These are phyloP conservation scores for Geranium incanum DNA, from an alignment of 441 rosid species.

Conservation along the genomic window DNA sequence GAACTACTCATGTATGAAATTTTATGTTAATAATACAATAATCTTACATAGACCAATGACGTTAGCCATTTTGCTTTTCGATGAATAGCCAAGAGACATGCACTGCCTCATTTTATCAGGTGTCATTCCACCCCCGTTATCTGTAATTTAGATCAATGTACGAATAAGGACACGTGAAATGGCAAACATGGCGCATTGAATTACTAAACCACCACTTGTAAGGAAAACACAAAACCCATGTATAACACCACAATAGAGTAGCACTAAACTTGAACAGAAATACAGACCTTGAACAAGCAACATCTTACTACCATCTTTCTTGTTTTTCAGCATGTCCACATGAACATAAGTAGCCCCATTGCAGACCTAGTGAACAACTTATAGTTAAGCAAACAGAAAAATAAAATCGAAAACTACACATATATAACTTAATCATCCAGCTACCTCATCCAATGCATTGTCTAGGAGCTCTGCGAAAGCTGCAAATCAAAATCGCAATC, in stretches of 20 bases:
- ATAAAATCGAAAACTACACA: not conserved
- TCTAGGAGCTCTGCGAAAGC: conserved; percentile 93
- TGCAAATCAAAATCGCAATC: conserved; percentile 27
- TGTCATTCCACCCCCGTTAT: conserved; percentile 90
- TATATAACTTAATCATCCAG: not conserved
- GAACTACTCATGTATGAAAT: not conserved
- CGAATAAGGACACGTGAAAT: not conserved
- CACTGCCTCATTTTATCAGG: conserved; percentile 82
- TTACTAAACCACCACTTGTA: not conserved
- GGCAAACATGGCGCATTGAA: too few species aligned
- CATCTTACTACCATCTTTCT: conserved; percentile 67
- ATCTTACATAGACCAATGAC: conserved; percentile 79
- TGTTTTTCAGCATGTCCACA: conserved; percentile 50
- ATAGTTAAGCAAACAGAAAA: conserved; percentile 8
- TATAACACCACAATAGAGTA: not conserved
- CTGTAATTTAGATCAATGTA: conserved; percentile 34
- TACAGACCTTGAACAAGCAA: conserved; percentile 67
- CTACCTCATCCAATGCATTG: conserved; percentile 85
- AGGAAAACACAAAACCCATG: not conserved
- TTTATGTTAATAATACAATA: not conserved
- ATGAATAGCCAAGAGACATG: conserved; percentile 89
- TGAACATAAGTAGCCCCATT: conserved; percentile 76
- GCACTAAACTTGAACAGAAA: not conserved
- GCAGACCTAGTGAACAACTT: conserved; percentile 39
- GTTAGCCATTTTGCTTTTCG: conserved; percentile 73